Percentiles rank a stretch among this genome's conserved stretches.
Conservation (phyloP, 331 rosid species). For the Spiraea crenata region DNA sequence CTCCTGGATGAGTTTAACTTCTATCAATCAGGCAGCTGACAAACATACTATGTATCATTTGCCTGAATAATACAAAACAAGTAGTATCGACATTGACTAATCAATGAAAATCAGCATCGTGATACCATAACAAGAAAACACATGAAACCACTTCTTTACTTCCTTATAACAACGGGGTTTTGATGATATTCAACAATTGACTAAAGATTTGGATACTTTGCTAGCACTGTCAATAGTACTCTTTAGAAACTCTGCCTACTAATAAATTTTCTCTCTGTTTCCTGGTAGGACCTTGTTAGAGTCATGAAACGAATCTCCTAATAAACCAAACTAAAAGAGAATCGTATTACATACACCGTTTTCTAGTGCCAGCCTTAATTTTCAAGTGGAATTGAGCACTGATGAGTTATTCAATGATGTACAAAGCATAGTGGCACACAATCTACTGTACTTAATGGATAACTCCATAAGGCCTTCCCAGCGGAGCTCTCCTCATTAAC, state of each 20-base stretch:
- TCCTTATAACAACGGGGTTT: not conserved
- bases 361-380: not conserved
- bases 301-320: not conserved
- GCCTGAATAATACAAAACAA: conserved; percentile 23
- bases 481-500: not conserved
- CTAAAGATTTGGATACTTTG: no score
- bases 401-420: not conserved
- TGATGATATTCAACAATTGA: not conserved
- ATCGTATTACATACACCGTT: not conserved
- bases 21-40: conserved; percentile 40
- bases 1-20: conserved; percentile 61
- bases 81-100: conserved; percentile 18
- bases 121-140: conserved; percentile 15
- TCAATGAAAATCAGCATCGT: conserved; percentile 9
- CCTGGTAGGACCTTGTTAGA: not conserved
- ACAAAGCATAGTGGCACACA: not conserved
- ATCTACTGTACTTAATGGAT: not conserved
- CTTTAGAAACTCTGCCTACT: conserved; percentile 1
- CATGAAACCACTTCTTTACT: not conserved
- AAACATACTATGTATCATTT: conserved; percentile 22
- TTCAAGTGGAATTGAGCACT: not conserved
- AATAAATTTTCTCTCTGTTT: not conserved
- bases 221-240: not conserved
- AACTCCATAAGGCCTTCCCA: not conserved
- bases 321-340: not conserved